Base-by-base conservation (phyloP, 2,329 filamentous ascomycete genomes). In the Colletotrichum godetiae region DNA sequence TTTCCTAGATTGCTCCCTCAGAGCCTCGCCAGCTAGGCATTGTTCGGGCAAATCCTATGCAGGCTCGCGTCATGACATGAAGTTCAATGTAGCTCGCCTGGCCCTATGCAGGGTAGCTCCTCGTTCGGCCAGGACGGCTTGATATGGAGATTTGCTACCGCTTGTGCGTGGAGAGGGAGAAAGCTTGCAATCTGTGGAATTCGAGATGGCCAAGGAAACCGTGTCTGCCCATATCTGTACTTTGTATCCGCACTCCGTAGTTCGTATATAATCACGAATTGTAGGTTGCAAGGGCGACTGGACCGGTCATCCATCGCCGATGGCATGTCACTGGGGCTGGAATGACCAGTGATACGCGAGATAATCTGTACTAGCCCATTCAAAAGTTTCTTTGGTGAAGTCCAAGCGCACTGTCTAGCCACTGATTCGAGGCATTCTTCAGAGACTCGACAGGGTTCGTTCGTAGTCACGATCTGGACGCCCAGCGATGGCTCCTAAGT, bases 21-120 rank as follows among this genome's bases (percentile, higher is more conserved):
- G 35, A 59, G 29, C 35, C 56, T 49, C 71, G 60, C 67, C 57
- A 56, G 56, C 71, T 57, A 65, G 67, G 49, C 56, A 61, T 52
- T n/a, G 11, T 29, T 13, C 12, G 37, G 27, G 19, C 10, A 15
- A 35, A 60, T 65, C 27, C 46, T 24, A 66, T 70, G 60, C 67
- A 70, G 67, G 46, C 37, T 71, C 67, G 67, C 60, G 71, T 65
- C 66, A 69, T 61, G 59, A 60, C 13, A 33, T 65, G 27, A 42
- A 65, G 56, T 37, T 29, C 24, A 27, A 56, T 66, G 60, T 60
- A 59, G 55, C 67, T 70, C 60, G 60, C 70, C 67, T 33, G 35
- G 27, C 33, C 10, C n/a, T 33, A 24, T 13, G 58, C 27, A 29
- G 27, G 27, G 27, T 46, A 46, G 46, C 52, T 56, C 56, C 42